Evolutionary conservation across 306 rosid species (phyloP).

Genomic region (Quercus variabilis): DNA sequence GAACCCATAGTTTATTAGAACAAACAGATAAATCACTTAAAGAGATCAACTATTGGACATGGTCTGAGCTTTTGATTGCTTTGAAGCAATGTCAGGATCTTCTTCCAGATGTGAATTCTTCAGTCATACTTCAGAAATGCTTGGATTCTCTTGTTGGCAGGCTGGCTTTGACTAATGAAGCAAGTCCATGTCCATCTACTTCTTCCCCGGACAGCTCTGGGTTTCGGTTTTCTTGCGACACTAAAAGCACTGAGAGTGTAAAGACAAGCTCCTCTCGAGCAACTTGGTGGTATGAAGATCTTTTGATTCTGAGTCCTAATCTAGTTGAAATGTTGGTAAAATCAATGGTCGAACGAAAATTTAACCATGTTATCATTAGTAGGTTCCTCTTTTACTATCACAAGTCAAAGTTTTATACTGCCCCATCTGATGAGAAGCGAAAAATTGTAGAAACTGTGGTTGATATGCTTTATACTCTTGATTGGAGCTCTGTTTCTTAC

Average conservation of each 20-base stretch:
- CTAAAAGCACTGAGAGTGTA: slow-evolving; percentile 78
- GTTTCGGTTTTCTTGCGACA: slow-evolving; percentile 76
- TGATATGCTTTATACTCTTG: slow-evolving; percentile 51
- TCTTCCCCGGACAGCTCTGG: slow-evolving; percentile 80
- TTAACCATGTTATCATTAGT: slow-evolving; percentile 58
- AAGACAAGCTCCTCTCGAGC: slow-evolving; percentile 55
- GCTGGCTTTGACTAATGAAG: slow-evolving; percentile 51
- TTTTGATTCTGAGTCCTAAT: slow-evolving; percentile 52
- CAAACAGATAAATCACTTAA: slow-evolving; percentile 58
- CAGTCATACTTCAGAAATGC: slow-evolving; percentile 48
- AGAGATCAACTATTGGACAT: slow-evolving; percentile 72
- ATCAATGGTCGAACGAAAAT: slow-evolving; percentile 51
- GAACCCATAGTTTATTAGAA: slow-evolving; percentile 43
- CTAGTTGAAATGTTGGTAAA: slow-evolving; percentile 52
- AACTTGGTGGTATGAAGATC: slow-evolving; percentile 94
- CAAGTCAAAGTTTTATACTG: slow-evolving; percentile 51
- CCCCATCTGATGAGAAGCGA: slow-evolving; percentile 42
- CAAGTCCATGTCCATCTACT: slow-evolving; percentile 80
- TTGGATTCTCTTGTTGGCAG: slow-evolving; percentile 66
- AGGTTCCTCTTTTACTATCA: slow-evolving; percentile 79
- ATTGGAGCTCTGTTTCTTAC: slow-evolving; percentile 51
- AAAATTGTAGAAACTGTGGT: slow-evolving; percentile 57
- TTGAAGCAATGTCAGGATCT: slow-evolving; percentile 64
- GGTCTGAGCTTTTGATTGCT: slow-evolving; percentile 69
- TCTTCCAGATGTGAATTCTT: slow-evolving; percentile 27